Evolutionary conservation across 306 rosid species (phyloP), one percentile per base, ranked within the genome.

Genomic region (Styphnolobium japonicum): DNA sequence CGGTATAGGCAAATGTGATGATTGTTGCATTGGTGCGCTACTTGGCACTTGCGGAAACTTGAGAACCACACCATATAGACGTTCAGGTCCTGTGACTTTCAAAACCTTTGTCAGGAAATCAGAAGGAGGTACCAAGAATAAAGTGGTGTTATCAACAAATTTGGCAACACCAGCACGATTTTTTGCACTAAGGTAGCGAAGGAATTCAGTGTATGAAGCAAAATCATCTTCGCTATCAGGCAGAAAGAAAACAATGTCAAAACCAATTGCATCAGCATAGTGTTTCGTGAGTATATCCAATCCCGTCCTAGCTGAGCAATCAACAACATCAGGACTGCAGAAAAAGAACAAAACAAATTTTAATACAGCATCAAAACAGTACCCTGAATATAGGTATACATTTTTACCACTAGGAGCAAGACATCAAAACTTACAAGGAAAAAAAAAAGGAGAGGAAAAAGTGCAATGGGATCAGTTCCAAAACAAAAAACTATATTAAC

Each of bases 161-260:
- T 96, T 96, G 29, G 99, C 99, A 80, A 96, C 99, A 83, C 99
- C 99, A 71, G 99, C 99, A 56, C 99, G 98, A 75, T 86, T 81
- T 87, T 96, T 96, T 12, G 90, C 98, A 75, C 97, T 89, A 14
- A 96, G 84, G 68, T 96, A 96, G 74, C 92, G 94, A 43, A 96
- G 94, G 85, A 96, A 96, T 85, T 96, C 99, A 22, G 99, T 96
- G 80, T 93, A 96, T n/a, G 99, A 93, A n/a, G 98, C 97, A 88
- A 96, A 96, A 88, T 96, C 99, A 34, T 89, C 94, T 85, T 91
- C 97, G 10, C 99, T 93, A 80, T 96, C 98, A 2, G 99, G 99
- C 71, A 96, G 85, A 91, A 96, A 96, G 90, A 96, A 96, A 65
- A 96, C 96, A 60, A 90, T 87, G 42, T 96, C 97, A 60, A 91